These are phyloP conservation scores for Tuber umbilicatum DNA, from an alignment of 495 filamentous ascomycete genomes.

Conservation along the genomic window DNA sequence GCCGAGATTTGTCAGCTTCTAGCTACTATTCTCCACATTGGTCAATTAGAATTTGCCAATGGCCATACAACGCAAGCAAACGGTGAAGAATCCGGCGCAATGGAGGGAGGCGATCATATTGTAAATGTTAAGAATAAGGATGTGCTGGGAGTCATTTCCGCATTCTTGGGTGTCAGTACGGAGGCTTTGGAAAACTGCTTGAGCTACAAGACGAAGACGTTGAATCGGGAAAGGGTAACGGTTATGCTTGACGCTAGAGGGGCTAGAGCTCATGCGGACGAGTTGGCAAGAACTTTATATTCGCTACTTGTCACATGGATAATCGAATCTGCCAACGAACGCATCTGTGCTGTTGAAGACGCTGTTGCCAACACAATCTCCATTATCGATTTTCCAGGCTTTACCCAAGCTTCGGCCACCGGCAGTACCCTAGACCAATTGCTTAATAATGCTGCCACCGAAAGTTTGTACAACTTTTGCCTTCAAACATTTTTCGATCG, in stretches of 20 bases:
- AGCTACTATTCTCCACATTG: conserved; percentile 86
- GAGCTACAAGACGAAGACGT: conserved; percentile 90
- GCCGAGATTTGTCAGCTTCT: conserved; percentile 93
- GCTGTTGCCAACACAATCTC: conserved; percentile 86
- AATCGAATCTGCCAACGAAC: conserved; percentile 86
- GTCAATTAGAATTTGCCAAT: conserved; percentile 84
- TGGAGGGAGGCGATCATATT: conserved; percentile 79
- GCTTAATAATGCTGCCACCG: conserved; percentile 85
- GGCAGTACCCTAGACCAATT: conserved; percentile 85
- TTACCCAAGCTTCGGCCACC: conserved; percentile 73
- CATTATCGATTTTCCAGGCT: conserved; percentile 93
- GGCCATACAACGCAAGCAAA: conserved; percentile 67
- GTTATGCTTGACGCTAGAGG: conserved; percentile 93
- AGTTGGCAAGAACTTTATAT: conserved; percentile 86
- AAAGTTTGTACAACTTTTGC: conserved; percentile 85
- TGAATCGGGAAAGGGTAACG: conserved; percentile 89
- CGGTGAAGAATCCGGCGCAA: conserved; percentile 88
- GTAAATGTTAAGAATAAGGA: conserved; percentile 93
- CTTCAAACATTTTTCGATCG: conserved; percentile 93
- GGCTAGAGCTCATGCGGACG: conserved; percentile 84
- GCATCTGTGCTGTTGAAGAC: conserved; percentile 79
- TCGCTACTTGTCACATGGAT: conserved; percentile 91
- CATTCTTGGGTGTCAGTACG: conserved; percentile 77
- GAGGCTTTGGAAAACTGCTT: conserved; percentile 78
- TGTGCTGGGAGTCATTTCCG: conserved; percentile 73